These are phyloP conservation scores for Phytophthora colocasiae DNA, from an alignment of 352 stramenopile genomes.

Conservation along the genomic window DNA sequence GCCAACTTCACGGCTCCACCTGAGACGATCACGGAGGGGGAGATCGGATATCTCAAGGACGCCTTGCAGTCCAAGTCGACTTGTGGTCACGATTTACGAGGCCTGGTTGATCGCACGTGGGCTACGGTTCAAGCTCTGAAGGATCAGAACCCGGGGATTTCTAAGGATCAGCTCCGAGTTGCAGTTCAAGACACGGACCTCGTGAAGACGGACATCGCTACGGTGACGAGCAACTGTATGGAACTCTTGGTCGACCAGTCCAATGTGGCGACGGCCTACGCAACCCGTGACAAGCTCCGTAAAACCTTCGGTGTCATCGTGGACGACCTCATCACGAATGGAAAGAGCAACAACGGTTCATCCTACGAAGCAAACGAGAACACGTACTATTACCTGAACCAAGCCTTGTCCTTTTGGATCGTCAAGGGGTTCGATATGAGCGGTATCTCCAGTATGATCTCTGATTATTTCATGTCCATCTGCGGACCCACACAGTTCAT, in stretches of 20 bases:
- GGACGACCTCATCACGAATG: slow-evolving; percentile 30
- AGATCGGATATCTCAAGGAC: slow-evolving; percentile 37
- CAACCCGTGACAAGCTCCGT: slow-evolving; percentile 28
- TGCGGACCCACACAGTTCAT: slow-evolving; percentile 49
- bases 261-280: slow-evolving; percentile 25
- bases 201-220: slow-evolving; percentile 42
- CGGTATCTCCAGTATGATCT: slow-evolving; percentile 34
- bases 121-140: slow-evolving; percentile 24
- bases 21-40: slow-evolving; percentile 21
- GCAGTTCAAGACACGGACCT: slow-evolving; percentile 39
- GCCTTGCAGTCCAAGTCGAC: slow-evolving; percentile 35
- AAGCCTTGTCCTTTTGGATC: slow-evolving; percentile 23
- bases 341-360: slow-evolving; percentile 31
- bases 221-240: slow-evolving; percentile 41
- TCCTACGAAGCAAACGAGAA: slow-evolving; percentile 21
- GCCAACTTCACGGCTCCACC: slow-evolving; percentile 33
- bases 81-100: slow-evolving; percentile 39
- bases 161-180: slow-evolving; percentile 35
- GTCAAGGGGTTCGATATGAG: slow-evolving; percentile 31
- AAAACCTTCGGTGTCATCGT: slow-evolving; percentile 39
- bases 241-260: slow-evolving; percentile 30
- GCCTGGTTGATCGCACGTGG: slow-evolving; percentile 26
- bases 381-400: slow-evolving; percentile 18
- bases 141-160: slow-evolving; percentile 28
- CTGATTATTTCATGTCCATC: slow-evolving; percentile 41